These are phyloP conservation scores for Erodium maritimum DNA, from an alignment of 345 rosid species.

Conservation along the genomic window DNA sequence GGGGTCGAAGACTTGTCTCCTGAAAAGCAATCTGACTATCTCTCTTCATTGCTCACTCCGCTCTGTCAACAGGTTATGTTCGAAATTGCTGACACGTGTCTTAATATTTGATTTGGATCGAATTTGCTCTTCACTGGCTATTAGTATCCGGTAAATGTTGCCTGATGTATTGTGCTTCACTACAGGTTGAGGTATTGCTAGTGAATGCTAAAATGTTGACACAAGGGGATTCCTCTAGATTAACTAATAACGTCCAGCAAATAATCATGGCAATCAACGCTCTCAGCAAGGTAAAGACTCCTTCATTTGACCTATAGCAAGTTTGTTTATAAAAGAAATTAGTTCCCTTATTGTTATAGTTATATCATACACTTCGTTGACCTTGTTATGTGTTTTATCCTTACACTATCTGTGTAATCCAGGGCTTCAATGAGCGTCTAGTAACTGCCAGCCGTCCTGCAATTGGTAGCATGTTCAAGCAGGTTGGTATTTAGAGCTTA, in stretches of 20 bases:
- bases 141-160: conserved; percentile 3
- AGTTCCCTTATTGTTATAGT: neutral
- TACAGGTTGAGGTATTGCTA: conserved; percentile 60
- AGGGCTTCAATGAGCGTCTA: conserved; percentile 94
- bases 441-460: conserved; percentile 77
- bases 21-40: conserved; percentile 85
- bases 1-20: conserved; percentile 78
- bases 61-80: conserved; percentile 67
- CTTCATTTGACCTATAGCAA: neutral
- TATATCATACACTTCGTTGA: neutral
- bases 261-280: conserved; percentile 82
- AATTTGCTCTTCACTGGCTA: neutral
- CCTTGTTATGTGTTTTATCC: conserved; percentile 1
- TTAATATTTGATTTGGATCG: too few species aligned
- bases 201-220: conserved; percentile 34
- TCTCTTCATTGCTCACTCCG: conserved; percentile 74
- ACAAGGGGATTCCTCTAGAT: conserved; percentile 45
- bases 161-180: conserved; percentile 17
- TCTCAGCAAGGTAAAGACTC: conserved; percentile 74
- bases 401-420: conserved; percentile 14
- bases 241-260: conserved; percentile 55
- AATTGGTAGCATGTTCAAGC: conserved; percentile 89
- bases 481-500: conserved; percentile 34
- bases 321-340: neutral
- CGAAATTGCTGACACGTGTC: conserved; percentile 3